These are phyloP conservation scores for Sporothrix euskadiensis DNA, from an alignment of 2,329 filamentous ascomycete species.

Conservation along the genomic window DNA sequence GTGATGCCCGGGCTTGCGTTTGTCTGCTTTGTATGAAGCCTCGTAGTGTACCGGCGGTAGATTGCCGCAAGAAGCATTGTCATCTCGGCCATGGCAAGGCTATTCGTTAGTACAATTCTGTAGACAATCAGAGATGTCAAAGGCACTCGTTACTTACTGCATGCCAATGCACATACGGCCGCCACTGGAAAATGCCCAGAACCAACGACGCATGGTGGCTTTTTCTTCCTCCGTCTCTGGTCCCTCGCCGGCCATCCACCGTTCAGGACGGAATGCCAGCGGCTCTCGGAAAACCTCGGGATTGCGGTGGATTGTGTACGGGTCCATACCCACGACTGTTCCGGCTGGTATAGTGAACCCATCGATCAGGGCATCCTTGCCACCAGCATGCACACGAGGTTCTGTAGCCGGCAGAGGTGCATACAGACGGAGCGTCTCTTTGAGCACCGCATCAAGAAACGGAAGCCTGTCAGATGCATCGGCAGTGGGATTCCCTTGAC, in stretches of 20 bases:
- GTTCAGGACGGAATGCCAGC: conserved; percentile 35
- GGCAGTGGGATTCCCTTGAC: conserved; percentile 40
- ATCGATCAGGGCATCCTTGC: conserved; percentile 37
- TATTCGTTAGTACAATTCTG: conserved; percentile 6
- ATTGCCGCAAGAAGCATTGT: conserved; percentile 48
- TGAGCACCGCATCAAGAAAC: conserved; percentile 52
- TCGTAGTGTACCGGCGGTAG: conserved; percentile 47
- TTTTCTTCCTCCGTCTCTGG: conserved; percentile 20
- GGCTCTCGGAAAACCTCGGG: conserved; percentile 34
- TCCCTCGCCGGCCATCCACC: conserved; percentile 30
- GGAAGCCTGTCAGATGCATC: conserved; percentile 43
- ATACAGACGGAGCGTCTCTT: conserved; percentile 52
- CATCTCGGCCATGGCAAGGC: conserved; percentile 53
- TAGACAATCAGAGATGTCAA: not conserved
- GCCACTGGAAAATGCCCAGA: conserved; percentile 69
- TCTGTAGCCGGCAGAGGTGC: conserved; percentile 54
- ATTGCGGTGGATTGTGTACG: conserved; percentile 37
- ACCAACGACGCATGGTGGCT: conserved; percentile 45
- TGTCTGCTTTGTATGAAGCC: conserved; percentile 34
- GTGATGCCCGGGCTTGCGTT: conserved; percentile 43
- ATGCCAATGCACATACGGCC: conserved; percentile 66
- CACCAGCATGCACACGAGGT: conserved; percentile 44
- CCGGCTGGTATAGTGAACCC: conserved; percentile 34
- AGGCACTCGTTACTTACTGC: conserved; percentile 21
- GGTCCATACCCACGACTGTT: conserved; percentile 34